Evolutionary conservation across 441 rosid species (phyloP).

Genomic region (Eutrema salsugineum): DNA sequence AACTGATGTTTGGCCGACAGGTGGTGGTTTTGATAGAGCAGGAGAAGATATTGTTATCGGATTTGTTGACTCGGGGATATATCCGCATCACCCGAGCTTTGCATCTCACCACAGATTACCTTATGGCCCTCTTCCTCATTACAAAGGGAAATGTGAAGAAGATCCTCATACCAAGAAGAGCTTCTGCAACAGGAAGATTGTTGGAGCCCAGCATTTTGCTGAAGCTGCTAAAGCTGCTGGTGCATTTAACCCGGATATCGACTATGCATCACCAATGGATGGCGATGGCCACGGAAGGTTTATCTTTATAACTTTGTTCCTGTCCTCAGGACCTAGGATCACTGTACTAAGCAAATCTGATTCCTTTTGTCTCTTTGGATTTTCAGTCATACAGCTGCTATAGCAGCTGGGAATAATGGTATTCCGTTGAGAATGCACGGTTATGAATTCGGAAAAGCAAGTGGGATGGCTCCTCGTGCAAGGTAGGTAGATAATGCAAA

Average conservation of each 20-base stretch:
- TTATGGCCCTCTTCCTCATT: conserved; percentile 72
- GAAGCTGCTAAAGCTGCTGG: conserved; percentile 93
- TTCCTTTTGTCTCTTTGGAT: conserved; percentile 8
- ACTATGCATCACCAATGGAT: conserved; percentile 94
- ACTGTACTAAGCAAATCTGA: conserved; percentile 8
- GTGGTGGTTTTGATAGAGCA: conserved; percentile 90
- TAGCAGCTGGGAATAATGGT: conserved; percentile 98
- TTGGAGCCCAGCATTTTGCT: conserved; percentile 96
- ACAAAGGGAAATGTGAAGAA: conserved; percentile 86
- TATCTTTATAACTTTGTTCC: conserved; percentile 3
- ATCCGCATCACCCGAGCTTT: conserved; percentile 90
- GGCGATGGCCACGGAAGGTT: conserved; percentile 99
- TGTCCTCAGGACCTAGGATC: not conserved
- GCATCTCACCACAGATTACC: conserved; percentile 56
- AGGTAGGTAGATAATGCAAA: conserved; percentile 45
- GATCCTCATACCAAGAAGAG: conserved; percentile 65
- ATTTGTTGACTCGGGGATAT: conserved; percentile 91
- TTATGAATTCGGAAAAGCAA: conserved; percentile 92
- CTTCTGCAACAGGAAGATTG: conserved; percentile 91
- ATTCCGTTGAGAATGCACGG: conserved; percentile 87
- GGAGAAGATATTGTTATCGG: conserved; percentile 95
- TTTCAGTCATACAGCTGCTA: conserved; percentile 90
- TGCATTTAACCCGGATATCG: conserved; percentile 74
- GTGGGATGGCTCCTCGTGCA: conserved; percentile 99
- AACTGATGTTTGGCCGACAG: conserved; percentile 98